Conservation (phyloP, 805 yeast genomes). For the Saturnispora dispora region DNA sequence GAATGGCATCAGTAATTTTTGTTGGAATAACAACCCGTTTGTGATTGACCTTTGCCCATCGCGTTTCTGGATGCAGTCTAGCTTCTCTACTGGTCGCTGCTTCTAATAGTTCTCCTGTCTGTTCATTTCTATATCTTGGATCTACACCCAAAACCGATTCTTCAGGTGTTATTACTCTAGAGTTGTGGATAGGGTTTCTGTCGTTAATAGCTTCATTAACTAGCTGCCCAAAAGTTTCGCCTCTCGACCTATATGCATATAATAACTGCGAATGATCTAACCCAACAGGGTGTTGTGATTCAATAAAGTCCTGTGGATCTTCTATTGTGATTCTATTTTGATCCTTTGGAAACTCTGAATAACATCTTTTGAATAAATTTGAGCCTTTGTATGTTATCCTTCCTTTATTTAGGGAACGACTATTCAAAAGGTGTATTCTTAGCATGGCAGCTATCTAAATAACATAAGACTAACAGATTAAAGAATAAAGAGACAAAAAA, state of each 20-base stretch:
- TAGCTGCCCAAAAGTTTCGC: slow-evolving; percentile 36
- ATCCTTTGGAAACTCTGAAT: neutral
- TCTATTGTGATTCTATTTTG: neutral
- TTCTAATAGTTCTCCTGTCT: slow-evolving; percentile 24
- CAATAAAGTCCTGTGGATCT: slow-evolving; percentile 14
- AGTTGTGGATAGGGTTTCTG: slow-evolving; percentile 24
- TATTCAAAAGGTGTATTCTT: neutral
- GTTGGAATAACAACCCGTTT: slow-evolving; percentile 47
- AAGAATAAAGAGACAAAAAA: neutral
- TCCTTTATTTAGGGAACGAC: neutral
- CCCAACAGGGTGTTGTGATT: slow-evolving; percentile 16
- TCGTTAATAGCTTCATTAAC: slow-evolving; percentile 32
- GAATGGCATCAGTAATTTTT: slow-evolving; percentile 46
- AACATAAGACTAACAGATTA: neutral
- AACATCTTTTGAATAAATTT: neutral
- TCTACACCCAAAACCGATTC: slow-evolving; percentile 27
- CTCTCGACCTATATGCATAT: slow-evolving; percentile 30
- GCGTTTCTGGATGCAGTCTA: slow-evolving; percentile 49
- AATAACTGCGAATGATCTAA: slow-evolving; percentile 21
- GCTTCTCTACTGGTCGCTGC: slow-evolving; percentile 42
- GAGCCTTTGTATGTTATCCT: neutral
- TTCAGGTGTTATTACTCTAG: slow-evolving; percentile 31
- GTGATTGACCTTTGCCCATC: slow-evolving; percentile 46
- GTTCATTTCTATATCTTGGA: slow-evolving; percentile 25
- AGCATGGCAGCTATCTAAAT: neutral